Percentiles rank a stretch among this genome's conserved stretches.
Conservation (phyloP, 345 rosid species). For the Brassica nigra region DNA sequence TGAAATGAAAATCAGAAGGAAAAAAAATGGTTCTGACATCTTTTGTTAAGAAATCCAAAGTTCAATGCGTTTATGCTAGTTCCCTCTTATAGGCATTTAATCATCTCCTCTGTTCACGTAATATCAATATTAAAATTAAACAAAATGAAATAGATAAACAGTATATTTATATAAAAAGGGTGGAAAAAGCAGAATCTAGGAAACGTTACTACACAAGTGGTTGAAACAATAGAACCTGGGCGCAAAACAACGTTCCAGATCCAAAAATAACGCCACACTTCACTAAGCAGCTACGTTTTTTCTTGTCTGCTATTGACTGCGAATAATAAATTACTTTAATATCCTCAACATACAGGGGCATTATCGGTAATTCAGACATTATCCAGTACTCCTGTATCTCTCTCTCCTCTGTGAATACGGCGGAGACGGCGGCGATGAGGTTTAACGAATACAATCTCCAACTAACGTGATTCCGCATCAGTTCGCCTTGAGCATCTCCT, state of each 20-base stretch:
- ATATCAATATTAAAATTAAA: not conserved
- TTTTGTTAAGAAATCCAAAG: not conserved
- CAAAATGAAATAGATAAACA: not conserved
- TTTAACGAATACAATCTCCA: not conserved
- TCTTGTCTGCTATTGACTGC: not conserved
- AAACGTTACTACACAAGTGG: slow-evolving; percentile 24
- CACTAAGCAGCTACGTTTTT: slow-evolving; percentile 3
- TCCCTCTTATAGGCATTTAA: not conserved
- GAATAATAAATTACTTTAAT: slow-evolving; percentile 15
- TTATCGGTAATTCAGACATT: slow-evolving; percentile 1
- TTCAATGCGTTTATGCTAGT: not conserved
- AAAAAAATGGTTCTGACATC: too few species aligned
- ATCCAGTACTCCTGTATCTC: not conserved
- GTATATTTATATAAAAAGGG: not conserved
- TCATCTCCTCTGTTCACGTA: not conserved
- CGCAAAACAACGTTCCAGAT: slow-evolving; percentile 36
- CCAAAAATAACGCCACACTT: slow-evolving; percentile 39
- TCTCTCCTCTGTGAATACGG: not conserved
- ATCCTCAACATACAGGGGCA: slow-evolving; percentile 22
- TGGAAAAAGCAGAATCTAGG: slow-evolving; percentile 1
- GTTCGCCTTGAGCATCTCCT: slow-evolving; percentile 39
- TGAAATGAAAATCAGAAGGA: too few species aligned
- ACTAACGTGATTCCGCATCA: not conserved
- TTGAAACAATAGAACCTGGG: slow-evolving; percentile 8
- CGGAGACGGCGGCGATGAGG: slow-evolving; percentile 1